Base-by-base conservation (phyloP, 2,329 filamentous ascomycete genomes). In the Colletotrichum liaoningense region DNA sequence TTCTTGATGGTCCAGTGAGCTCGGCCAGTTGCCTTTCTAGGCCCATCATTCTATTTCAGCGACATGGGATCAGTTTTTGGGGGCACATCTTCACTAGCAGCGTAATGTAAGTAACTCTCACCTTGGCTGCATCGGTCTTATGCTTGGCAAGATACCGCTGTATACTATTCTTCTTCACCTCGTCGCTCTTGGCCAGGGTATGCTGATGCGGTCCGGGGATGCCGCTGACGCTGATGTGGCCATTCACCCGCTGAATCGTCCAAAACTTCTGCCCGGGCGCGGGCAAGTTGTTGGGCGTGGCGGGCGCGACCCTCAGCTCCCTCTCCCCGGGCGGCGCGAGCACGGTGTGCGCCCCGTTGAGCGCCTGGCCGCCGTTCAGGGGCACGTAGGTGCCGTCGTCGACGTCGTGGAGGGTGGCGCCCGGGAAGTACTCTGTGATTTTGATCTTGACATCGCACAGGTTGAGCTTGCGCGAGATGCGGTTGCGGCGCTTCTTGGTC, bases 361-460 rank as follows among this genome's bases (percentile, higher is more conserved):
- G 69, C n/a, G 75, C 76, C n/a, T 78, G 76, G 2, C 38, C 60
- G 9, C 62, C 66, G 28, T 63, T 38, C 28, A 69, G 65, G 7
- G 69, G 74, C 49, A 60, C 63, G 42, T 69, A 75, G 7, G 62
- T 69, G n/a, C 69, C 69, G 28, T 75, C 72, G 26, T 75, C 74
- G 3, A 75, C 62, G 26, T 75, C 74, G 57, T 81, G 80, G 55
- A 85, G 78, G 22, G 83, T 80, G 1, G 84, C 81, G 80, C 88
- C 89, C 11, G 92, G 89, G 67, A 93, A 92, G 83, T 94, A 94
- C 81, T 95, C 93, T 3, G 93, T 95, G 73, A 95, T 94, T 81
- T 95, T 95, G 81, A 95, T 95, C 83, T 95, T 95, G 75, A 95
- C 93, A 81, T 95, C 93, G 80, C 94, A 96, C n/a, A 95, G 86